A percentile compares a stretch with the other conserved stretches of the same genome.
Conservation (phyloP, 2,329 filamentous ascomycete species). For the Aureobasidium sp. region DNA sequence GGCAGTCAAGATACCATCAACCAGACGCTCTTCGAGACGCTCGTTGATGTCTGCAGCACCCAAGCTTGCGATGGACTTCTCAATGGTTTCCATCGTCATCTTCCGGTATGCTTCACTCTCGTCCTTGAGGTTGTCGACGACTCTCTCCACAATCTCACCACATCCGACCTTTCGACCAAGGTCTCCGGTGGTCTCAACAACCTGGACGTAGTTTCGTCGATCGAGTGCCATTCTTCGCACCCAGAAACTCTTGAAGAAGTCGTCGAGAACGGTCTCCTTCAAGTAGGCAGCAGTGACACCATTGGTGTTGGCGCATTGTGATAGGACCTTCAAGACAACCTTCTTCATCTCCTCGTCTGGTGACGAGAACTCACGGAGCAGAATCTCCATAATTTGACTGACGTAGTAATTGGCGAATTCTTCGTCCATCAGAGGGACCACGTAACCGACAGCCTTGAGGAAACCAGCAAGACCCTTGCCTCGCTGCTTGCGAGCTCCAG, state of each 20-base stretch:
- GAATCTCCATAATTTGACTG: slow-evolving; percentile 96
- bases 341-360: slow-evolving; percentile 99
- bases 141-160: slow-evolving; percentile 85
- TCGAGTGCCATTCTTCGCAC: slow-evolving; percentile 93
- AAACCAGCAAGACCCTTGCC: slow-evolving; percentile 95
- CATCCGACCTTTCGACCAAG: slow-evolving; percentile 97
- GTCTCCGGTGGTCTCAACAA: slow-evolving; percentile 96
- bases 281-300: slow-evolving; percentile 92
- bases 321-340: slow-evolving; percentile 94
- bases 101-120: slow-evolving; percentile 97
- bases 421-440: slow-evolving; percentile 98
- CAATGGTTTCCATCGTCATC: slow-evolving; percentile 97
- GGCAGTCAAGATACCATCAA: slow-evolving; percentile 89
- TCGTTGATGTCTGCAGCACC: slow-evolving; percentile 92
- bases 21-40: slow-evolving; percentile 82
- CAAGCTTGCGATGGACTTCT: slow-evolving; percentile 89
- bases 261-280: slow-evolving; percentile 88
- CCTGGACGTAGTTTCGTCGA: slow-evolving; percentile 94
- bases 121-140: slow-evolving; percentile 94
- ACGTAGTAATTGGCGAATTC: slow-evolving; percentile 99
- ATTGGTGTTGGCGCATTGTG: slow-evolving; percentile 88
- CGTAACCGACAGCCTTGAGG: slow-evolving; percentile 94
- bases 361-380: slow-evolving; percentile 90
- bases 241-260: slow-evolving; percentile 99
- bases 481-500: slow-evolving; percentile 88